Evolutionary conservation across 129 eudicot species (phyloP).

Genomic region (Calendula officinalis): DNA sequence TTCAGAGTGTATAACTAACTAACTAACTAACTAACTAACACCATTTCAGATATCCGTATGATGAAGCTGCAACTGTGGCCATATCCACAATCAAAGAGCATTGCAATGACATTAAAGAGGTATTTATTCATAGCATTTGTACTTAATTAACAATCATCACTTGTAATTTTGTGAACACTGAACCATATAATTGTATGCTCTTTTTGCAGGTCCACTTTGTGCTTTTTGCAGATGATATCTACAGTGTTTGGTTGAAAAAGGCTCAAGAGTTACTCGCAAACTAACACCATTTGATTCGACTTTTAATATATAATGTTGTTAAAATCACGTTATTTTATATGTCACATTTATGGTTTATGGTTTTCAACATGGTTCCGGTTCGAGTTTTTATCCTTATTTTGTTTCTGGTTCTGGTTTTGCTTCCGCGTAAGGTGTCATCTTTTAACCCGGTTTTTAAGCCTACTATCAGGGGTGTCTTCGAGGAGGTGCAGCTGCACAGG

Average conservation of each 20-base stretch:
- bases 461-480: too few species aligned
- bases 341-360: not conserved
- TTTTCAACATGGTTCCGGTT: too few species aligned
- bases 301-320: not conserved
- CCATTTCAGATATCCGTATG: slow-evolving; percentile 75
- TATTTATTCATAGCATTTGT: too few species aligned
- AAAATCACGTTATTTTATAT: slow-evolving; percentile 4
- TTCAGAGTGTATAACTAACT: slow-evolving; percentile 8
- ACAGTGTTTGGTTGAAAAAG: slow-evolving; percentile 59
- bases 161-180: not conserved
- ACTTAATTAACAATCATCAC: slow-evolving; percentile 1
- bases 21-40: too few species aligned
- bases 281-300: slow-evolving; percentile 15
- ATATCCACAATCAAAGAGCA: slow-evolving; percentile 74
- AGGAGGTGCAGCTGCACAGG: too few species aligned
- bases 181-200: not conserved
- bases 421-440: too few species aligned
- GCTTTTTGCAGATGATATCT: slow-evolving; percentile 65
- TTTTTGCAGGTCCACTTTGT: slow-evolving; percentile 80
- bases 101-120: slow-evolving; percentile 74
- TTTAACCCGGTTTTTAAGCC: too few species aligned
- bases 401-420: too few species aligned
- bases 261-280: slow-evolving; percentile 51
- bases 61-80: slow-evolving; percentile 92
- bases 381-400: too few species aligned